Base-by-base conservation (phyloP, 768 basidiomycete species). In the Amanita pseudoporphyria region DNA sequence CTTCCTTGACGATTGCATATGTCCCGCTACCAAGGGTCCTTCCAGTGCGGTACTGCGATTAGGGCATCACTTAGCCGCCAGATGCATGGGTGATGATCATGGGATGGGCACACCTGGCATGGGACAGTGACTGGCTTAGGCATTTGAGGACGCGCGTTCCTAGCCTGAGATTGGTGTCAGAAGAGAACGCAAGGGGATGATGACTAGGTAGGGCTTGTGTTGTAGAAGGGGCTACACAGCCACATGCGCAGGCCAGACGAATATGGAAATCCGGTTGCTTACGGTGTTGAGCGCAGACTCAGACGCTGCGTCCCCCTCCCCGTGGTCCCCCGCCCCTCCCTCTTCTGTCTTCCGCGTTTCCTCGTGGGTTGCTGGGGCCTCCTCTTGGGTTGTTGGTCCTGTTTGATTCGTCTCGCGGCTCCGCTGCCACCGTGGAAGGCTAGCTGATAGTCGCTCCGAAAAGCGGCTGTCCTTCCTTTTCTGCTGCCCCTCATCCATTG, bases 1-100 rank as follows among this genome's bases (percentile, higher is more conserved):
- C 93, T 71, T 96, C 92, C 68, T 91, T 92, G 42, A 92, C 90
- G 64, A 93, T 90, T 53, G 90, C 90, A 61, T 96, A 97, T 37
- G 93, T 96, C 41, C 93, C 93, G 60, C 87, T 92, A 21, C 88
- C 89, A 35, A 86, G 80, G 5, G 85, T 88, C 65, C 82, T 87
- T 55, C 90, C 90, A 7, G 90, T 92, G 55, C 87, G 84, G 59
- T 91, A 90, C 87, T 89, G 57, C 38, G 30, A 52, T 49, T 35
- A 26, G 49, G 45, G 45, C 32, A 30, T 24, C 50, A 18, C 26
- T 28, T 37, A 42, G 40, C 18, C 33, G 39, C 26, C 31, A n/a
- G 37, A 46, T 26, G 37, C 52, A 51, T n/a, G 41, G 41, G 41
- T 26, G 39, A 42, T 31, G 51, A 47, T n/a, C n/a, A 38, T 53